These are phyloP conservation scores for Craspedostauros australis DNA, from an alignment of 108 stramenopile genomes.

Conservation along the genomic window DNA sequence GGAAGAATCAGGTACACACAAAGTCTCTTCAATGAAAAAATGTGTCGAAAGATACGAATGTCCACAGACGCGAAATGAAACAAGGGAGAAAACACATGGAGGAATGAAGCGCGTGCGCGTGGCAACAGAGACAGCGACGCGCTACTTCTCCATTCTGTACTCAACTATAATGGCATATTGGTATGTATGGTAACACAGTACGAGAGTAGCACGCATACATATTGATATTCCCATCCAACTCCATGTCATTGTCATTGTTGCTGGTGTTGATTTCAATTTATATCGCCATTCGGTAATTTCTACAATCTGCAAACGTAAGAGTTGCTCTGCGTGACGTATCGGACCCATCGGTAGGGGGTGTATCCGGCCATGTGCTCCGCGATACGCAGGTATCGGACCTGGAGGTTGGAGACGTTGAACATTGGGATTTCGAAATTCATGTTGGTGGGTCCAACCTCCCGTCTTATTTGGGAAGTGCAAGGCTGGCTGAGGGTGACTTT, in stretches of 20 bases:
- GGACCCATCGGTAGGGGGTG: conserved; percentile 99
- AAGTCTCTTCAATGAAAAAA: too few species aligned
- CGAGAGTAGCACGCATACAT: neutral
- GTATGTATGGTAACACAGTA: too few species aligned
- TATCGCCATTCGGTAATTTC: neutral
- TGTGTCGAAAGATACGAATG: too few species aligned
- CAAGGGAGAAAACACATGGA: too few species aligned
- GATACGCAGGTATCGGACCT: conserved; percentile 96
- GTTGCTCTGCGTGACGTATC: conserved; percentile 96
- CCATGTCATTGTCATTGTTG: neutral
- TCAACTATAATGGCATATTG: too few species aligned
- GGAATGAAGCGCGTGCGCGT: too few species aligned
- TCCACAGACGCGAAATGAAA: too few species aligned
- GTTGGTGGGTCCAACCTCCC: conserved; percentile 96
- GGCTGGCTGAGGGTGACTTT: conserved; percentile 74
- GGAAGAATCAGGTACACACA: too few species aligned
- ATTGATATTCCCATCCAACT: neutral
- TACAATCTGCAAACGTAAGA: conserved; percentile 95
- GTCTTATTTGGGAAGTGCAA: conserved; percentile 73
- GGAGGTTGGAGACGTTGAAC: conserved; percentile 98
- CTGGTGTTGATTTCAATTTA: too few species aligned
- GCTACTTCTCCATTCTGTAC: too few species aligned
- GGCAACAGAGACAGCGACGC: too few species aligned
- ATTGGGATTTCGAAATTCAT: conserved; percentile 99
- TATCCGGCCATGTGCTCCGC: conserved; percentile 94